phyloP scores from a whole-genome alignment of 345 rosid genomes.

The Atalantia buxifolia region DNA sequence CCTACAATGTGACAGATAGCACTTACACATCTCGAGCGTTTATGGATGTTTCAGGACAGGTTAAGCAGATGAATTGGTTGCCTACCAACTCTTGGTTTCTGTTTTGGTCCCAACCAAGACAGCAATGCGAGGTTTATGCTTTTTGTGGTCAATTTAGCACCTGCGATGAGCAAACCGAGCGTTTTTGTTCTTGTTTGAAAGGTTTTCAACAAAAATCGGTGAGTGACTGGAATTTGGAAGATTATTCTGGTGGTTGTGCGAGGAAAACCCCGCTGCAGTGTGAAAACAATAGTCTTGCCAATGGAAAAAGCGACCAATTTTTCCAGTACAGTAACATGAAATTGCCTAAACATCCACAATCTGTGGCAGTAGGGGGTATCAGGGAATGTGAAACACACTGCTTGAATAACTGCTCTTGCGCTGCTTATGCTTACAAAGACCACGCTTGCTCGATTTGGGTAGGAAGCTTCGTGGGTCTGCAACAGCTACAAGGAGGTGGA shows the following conservation, averaged over 20 bases:
- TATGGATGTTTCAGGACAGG: conserved; percentile 61
- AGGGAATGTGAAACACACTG: conserved; percentile 44
- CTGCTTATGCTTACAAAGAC: conserved; percentile 52
- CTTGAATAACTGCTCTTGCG: conserved; percentile 53
- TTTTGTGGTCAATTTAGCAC: too few species aligned
- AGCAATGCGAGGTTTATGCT: too few species aligned
- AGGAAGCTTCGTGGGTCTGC: conserved; percentile 41
- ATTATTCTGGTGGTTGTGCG: too few species aligned
- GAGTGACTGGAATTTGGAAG: too few species aligned
- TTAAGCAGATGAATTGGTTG: conserved; percentile 48
- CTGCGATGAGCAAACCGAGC: too few species aligned
- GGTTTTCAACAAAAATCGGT: too few species aligned
- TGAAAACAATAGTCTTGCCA: conserved; percentile 19
- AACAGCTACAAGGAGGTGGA: conserved; percentile 38
- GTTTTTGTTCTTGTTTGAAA: too few species aligned
- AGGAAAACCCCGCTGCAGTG: too few species aligned
- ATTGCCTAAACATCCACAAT: conserved; percentile 20
- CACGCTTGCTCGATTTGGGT: conserved; percentile 52
- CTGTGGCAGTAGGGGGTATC: conserved; percentile 15
- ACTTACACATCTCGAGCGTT: conserved; percentile 32
- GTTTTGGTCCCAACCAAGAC: too few species aligned
- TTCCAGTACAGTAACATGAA: conserved; percentile 8
- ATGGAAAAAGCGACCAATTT: conserved; percentile 35
- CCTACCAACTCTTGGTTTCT: conserved; percentile 39
- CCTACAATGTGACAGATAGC: conserved; percentile 30